Evolutionary conservation across 2,329 filamentous ascomycete species (phyloP).

Genomic region (Zalaria sp.): DNA sequence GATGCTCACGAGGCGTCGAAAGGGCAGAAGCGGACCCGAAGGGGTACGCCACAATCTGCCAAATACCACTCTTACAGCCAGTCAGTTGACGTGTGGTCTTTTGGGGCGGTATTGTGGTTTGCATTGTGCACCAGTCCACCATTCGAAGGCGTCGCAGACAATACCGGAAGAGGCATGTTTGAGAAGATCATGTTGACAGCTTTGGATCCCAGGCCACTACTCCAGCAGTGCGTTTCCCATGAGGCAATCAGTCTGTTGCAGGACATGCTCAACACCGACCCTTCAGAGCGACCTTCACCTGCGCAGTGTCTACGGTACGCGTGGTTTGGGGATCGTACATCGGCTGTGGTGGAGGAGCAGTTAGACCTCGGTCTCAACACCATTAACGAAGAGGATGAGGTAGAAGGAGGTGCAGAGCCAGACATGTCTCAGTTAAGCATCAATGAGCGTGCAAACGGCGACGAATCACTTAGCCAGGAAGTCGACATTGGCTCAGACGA

Average conservation of each 20-base stretch:
- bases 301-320: constrained; percentile 53
- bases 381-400: constrained; percentile 47
- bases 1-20: constrained; percentile 46
- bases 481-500: constrained; percentile 21
- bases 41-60: constrained; percentile 22
- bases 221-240: constrained; percentile 44
- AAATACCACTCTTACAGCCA: constrained; percentile 62
- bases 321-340: constrained; percentile 51
- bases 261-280: constrained; percentile 70
- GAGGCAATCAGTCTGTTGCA: constrained; percentile 59
- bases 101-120: constrained; percentile 84
- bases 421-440: constrained; percentile 52
- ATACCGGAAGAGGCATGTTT: constrained; percentile 65
- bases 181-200: constrained; percentile 71
- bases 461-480: constrained; percentile 11
- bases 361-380: constrained; percentile 18
- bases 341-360: constrained; percentile 12
- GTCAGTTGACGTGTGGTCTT: constrained; percentile 91
- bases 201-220: constrained; percentile 52
- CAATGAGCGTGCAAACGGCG: constrained; percentile 25
- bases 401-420: constrained; percentile 36
- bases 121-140: constrained; percentile 67
- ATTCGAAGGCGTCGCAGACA: constrained; percentile 63
- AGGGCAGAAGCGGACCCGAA: constrained; percentile 39
- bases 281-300: constrained; percentile 62